phyloP scores from a whole-genome alignment of 306 rosid genomes.

The Lotus japonicus region DNA sequence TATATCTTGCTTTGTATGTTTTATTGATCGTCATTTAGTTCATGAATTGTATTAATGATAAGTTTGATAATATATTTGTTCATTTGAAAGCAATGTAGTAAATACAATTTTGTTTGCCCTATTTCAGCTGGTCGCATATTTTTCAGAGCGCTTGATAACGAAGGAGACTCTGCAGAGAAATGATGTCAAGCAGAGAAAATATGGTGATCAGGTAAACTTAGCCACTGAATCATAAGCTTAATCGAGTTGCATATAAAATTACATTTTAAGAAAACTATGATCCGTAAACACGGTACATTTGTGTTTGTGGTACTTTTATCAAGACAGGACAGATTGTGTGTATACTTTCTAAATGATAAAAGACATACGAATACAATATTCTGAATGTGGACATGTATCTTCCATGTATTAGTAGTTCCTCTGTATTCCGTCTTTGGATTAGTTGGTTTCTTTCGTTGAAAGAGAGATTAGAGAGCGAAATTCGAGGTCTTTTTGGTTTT shows the following conservation, averaged over 20 bases:
- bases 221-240: slow-evolving; percentile 11
- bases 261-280: neutral
- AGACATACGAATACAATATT: neutral
- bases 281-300: neutral
- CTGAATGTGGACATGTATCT: slow-evolving; percentile 2
- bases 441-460: slow-evolving; percentile 2
- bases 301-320: neutral
- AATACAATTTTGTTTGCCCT: slow-evolving; percentile 17
- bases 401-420: neutral
- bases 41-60: too few species aligned
- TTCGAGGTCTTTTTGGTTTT: neutral
- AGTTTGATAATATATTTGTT: slow-evolving; percentile 18
- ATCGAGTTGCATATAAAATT: neutral
- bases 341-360: neutral
- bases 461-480: neutral
- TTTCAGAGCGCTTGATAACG: slow-evolving; percentile 70
- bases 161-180: slow-evolving; percentile 62
- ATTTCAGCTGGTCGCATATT: slow-evolving; percentile 68
- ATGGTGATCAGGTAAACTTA: slow-evolving; percentile 55
- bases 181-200: slow-evolving; percentile 62
- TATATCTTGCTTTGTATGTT: too few species aligned
- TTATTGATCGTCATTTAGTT: too few species aligned
- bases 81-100: slow-evolving; percentile 7
- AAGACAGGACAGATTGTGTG: neutral
- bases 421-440: neutral